Base-by-base conservation (phyloP, 805 yeast genomes). In the Starmerella tilneyi region DNA sequence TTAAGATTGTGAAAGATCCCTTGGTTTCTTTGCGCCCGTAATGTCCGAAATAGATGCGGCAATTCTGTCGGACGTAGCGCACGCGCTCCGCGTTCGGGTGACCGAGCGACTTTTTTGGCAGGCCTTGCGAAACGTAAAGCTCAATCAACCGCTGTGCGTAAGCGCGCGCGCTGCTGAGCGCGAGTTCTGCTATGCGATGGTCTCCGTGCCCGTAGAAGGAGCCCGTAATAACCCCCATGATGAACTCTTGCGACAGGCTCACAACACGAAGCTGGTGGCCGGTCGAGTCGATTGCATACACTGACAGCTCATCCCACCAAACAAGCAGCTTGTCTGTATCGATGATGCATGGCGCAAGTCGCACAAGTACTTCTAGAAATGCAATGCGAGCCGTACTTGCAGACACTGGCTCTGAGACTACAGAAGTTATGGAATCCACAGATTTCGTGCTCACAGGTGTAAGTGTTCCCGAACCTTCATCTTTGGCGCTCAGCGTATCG, bases 281-380 rank as follows among this genome's bases (percentile, higher is more conserved):
- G 0, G 80, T 78, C 28, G 81, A 74, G 53, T 78, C 79, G 3
- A 77, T 62, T 0, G 81, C 77, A 0, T 75, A 73, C 11, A 63
- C 63, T 11, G 70, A 54, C 47, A 75, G 70, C 28, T 70, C 64
- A 23, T 64, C 61, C 39, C 74, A 64, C 83, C 84, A 79, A 31
- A 64, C 57, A 19, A 57, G 50, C 9, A 73, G 50, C 30, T 59
- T 56, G 8, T 62, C 56, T 12, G 43, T 39, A 31, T 55, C 51
- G 22, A 57, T 53, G 9, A 67, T 45, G 26, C 61, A 54, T 1
- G 66, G 62, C 3, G 47, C 55, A 13, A 66, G 54, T 12, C 57
- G 54, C n/a, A 42, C 48, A 17, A 67, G 51, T 8, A 57, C 56
- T 32, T 52, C 50, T 9, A 65, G 47, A 44, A 67, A 64, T 24